phyloP scores from a whole-genome alignment of 2,329 filamentous ascomycete species.

The Aureobasidium sp. region DNA sequence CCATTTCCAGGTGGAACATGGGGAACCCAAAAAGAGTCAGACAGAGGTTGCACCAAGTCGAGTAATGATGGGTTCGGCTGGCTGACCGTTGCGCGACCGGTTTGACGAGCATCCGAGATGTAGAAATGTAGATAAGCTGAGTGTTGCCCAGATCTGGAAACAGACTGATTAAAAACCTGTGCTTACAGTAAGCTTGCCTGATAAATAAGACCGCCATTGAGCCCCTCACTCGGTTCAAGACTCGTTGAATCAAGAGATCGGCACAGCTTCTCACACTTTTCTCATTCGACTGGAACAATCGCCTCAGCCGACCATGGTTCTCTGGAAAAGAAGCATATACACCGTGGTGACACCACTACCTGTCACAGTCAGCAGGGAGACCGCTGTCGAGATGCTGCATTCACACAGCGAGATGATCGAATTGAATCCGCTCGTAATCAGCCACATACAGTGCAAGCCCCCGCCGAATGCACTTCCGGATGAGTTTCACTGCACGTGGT shows the following conservation, averaged over 20 bases:
- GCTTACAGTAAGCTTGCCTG: neutral
- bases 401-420: constrained; percentile 78
- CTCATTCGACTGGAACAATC: too few relatives aligned
- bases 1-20: neutral
- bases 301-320: constrained; percentile 23
- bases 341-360: constrained; percentile 75
- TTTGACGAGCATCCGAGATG: neutral
- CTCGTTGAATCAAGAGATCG: neutral
- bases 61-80: neutral
- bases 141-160: neutral
- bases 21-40: neutral
- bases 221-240: neutral
- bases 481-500: constrained; percentile 68
- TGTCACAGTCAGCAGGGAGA: constrained; percentile 53
- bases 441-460: constrained; percentile 58
- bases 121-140: neutral
- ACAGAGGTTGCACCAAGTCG: neutral
- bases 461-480: constrained; percentile 59
- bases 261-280: neutral
- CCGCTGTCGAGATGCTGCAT: constrained; percentile 68
- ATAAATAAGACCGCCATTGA: neutral
- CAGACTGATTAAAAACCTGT: neutral
- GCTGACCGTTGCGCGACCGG: neutral
- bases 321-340: constrained; percentile 64
- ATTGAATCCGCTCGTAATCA: constrained; percentile 72